Evolutionary conservation across 2,329 filamentous ascomycete species (phyloP), one percentile per base, ranked within the genome.

Genomic region (Chaetomium globosum): DNA sequence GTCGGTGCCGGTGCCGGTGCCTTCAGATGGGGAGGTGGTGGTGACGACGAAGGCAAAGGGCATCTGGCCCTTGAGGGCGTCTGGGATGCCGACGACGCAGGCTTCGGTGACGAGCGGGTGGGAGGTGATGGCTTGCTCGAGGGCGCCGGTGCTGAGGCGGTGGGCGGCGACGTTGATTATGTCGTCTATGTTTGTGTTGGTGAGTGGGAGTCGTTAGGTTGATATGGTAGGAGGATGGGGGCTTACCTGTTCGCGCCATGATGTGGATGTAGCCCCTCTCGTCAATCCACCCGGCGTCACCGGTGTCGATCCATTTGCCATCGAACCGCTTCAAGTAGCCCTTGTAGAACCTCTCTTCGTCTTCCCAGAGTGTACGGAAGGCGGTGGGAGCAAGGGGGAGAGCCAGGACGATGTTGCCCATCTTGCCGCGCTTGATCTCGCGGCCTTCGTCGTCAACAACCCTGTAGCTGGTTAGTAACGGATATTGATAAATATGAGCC

Each of bases 141-240:
- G 95, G 39, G 89, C 85, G 58, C 90, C 92, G 12, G 93, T 97
- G 68, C 90, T 94, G 67, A 97, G 88, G 16, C 93, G 86, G 79
- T 97, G 93, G 5, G 93, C 93, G 49, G 93, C 93, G n/a, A 97
- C 93, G 74, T 97, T 97, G 74, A 97, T 93, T 66, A 97, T 89
- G 76, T 97, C 93, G 78, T 97, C 93, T 72, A 43, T 26, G 26
- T 51, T 33, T 2, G 43, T 33, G 33, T 26, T n/a, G 2, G 46
- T 48, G 39, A 19, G 12, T 33, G 8, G 8, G n/a, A n/a, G n/a
- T n/a, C n/a, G n/a, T n/a, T n/a, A n/a, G n/a, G n/a, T n/a, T n/a
- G 48, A n/a, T 51, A n/a, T 31, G 28, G 36, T 23, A 21, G 9
- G 4, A 8, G 16, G 12, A 9, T 4, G n/a, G 3, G 30, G 13